Base-by-base conservation (phyloP, 257 asterid species). In the Fraxinus quadrangulata region DNA sequence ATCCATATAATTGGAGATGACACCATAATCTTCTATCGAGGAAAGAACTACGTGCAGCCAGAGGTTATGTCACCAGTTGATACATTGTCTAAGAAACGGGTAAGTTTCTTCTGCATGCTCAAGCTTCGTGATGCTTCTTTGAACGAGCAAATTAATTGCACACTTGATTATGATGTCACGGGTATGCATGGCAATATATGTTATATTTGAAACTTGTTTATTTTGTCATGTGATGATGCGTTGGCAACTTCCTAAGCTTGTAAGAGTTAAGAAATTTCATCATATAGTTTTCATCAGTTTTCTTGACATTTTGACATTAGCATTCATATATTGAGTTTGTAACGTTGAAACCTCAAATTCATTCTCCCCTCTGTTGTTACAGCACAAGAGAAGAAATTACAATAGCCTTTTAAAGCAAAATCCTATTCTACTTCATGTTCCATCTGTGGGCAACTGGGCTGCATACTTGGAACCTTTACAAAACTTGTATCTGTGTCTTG, bases 21-120 rank as follows among this genome's bases (percentile, higher is more conserved):
- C 82, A 89, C 97, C 0, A 81, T 93, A 56, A 88, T 95, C 74
- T 95, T 95, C 78, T 93, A 93, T 77, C 86, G 99, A 7, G 98
- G 98, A 47, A 95, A 87, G 78, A 81, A 90, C 67, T 95, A 95
- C 81, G 96, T 86, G 79, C 98, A 91, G 83, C 99, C 99, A 26
- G 84, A 90, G 90, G 92, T 93, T 71, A 93, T 92, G 98, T 95
- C 97, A 14, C 99, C 99, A 14, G 85, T 95, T 36, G 98, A 93
- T 81, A 95, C 99, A 17, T 80, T 95, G 61, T 91, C 99, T 11
- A 95, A 91, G 85, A 95, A 89, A 84, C 86, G 88, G 90, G 96
- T 91, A 79, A 63, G 90, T 75, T 71, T 77, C 56, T 70, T 13
- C n/a, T 56, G 45, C 54, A 74, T 75, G n/a, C 19, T 49, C 40